Conservation (phyloP, 2,329 filamentous ascomycete genomes). For the Orbilia quercus region DNA sequence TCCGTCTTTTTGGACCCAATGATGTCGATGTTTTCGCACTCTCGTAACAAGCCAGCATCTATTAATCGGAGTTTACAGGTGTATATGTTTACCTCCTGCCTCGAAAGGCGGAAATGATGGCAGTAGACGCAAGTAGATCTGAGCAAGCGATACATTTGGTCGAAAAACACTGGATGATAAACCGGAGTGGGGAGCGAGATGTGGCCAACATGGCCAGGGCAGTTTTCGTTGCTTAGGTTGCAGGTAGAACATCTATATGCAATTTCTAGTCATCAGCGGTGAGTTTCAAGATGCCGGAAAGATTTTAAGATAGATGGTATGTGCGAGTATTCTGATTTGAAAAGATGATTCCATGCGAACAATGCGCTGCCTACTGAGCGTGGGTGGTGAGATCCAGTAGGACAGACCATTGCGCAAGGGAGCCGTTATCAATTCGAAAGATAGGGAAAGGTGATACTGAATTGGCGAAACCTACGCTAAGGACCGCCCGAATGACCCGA, state of each 20-base stretch:
- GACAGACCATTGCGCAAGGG: slow-evolving; percentile 32
- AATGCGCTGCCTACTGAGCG: slow-evolving; percentile 32
- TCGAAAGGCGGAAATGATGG: slow-evolving; percentile 82
- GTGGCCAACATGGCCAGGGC: slow-evolving; percentile 92
- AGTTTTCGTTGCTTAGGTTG: slow-evolving; percentile 81
- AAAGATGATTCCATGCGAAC: slow-evolving; percentile 19
- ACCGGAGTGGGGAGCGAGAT: slow-evolving; percentile 93
- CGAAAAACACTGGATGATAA: slow-evolving; percentile 97
- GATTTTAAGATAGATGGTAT: background rate
- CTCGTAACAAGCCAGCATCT: slow-evolving; percentile 81
- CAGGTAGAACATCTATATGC: slow-evolving; percentile 86
- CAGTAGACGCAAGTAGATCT: slow-evolving; percentile 92
- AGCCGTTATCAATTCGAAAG: slow-evolving; percentile 2
- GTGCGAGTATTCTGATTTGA: slow-evolving; percentile 1
- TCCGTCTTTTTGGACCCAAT: slow-evolving; percentile 56
- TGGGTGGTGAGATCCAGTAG: too few species aligned
- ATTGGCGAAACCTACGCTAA: slow-evolving; percentile 72
- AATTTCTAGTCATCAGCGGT: slow-evolving; percentile 1
- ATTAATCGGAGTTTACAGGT: slow-evolving; percentile 86
- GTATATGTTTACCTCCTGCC: slow-evolving; percentile 79
- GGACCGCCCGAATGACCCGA: slow-evolving; percentile 85
- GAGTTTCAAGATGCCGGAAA: slow-evolving; percentile 1
- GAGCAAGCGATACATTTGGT: slow-evolving; percentile 85
- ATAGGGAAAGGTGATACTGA: background rate
- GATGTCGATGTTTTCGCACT: slow-evolving; percentile 69